These are phyloP conservation scores for Trypanosoma platydactyli DNA, from an alignment of 208 protist genomes.

Conservation along the genomic window DNA sequence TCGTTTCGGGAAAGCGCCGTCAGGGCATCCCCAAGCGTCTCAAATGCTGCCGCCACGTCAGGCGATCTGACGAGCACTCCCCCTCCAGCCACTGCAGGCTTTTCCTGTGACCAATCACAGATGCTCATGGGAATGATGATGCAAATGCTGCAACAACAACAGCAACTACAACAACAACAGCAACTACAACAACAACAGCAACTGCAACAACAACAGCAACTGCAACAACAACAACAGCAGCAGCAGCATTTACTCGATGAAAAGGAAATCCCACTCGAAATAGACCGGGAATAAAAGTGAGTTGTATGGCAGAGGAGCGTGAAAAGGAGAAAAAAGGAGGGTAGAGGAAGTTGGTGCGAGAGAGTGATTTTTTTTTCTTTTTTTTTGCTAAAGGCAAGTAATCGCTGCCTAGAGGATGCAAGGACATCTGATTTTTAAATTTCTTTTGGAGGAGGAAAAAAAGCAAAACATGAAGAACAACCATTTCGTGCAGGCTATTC, in stretches of 20 bases:
- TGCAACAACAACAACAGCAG: slow-evolving; percentile 22
- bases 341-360: background rate
- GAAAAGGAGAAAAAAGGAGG: background rate
- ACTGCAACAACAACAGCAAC: slow-evolving; percentile 33
- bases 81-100: background rate
- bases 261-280: background rate
- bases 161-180: slow-evolving; percentile 27
- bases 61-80: background rate
- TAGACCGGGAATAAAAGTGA: slow-evolving; percentile 1
- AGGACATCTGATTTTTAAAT: no score
- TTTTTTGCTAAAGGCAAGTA: no score
- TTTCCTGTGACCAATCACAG: slow-evolving; percentile 19
- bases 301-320: background rate
- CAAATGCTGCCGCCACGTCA: background rate
- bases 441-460: slow-evolving; percentile 2
- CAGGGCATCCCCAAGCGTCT: background rate
- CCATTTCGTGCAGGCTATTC: no score
- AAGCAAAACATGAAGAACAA: slow-evolving; percentile 5
- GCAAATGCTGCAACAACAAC: slow-evolving; percentile 34
- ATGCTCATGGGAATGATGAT: slow-evolving; percentile 40
- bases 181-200: slow-evolving; percentile 9
- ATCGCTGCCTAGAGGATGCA: no score
- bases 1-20: slow-evolving; percentile 15
- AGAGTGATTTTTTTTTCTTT: slow-evolving; percentile 9
- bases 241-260: slow-evolving; percentile 14